A percentile compares a stretch with the other conserved stretches of the same genome.
phyloP scores from a whole-genome alignment of 805 yeast species.

The Schizosaccharomyces lindneri region DNA sequence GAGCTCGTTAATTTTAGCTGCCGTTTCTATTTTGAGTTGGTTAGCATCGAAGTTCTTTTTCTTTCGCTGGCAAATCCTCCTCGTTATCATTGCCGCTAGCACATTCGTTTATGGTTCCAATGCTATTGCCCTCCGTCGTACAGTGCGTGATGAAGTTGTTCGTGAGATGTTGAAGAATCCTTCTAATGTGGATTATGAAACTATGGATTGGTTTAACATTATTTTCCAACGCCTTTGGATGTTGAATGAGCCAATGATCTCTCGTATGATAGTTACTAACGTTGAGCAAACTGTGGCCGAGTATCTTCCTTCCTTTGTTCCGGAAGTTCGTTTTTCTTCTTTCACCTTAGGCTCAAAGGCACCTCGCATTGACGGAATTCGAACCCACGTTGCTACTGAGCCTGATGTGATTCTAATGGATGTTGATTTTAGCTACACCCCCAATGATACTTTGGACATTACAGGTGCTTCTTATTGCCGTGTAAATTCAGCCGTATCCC shows the following conservation, averaged over 20 bases:
- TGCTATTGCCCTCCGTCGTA: background rate
- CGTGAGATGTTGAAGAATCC: slow-evolving; percentile 32
- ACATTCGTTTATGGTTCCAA: background rate
- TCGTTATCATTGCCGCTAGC: background rate
- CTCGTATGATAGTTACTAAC: slow-evolving; percentile 64
- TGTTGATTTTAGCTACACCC: slow-evolving; percentile 79
- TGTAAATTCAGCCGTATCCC: slow-evolving; percentile 56
- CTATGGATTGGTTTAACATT: slow-evolving; percentile 86
- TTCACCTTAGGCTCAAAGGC: slow-evolving; percentile 91
- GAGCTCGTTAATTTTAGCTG: slow-evolving; percentile 42
- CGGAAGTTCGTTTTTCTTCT: slow-evolving; percentile 58
- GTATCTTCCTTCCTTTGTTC: slow-evolving; percentile 56
- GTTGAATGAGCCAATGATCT: slow-evolving; percentile 64
- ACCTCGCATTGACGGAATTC: slow-evolving; percentile 72
- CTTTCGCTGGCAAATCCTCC: background rate
- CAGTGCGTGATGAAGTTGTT: background rate
- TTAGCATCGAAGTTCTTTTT: slow-evolving; percentile 51
- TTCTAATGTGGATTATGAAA: slow-evolving; percentile 71
- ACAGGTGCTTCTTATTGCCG: slow-evolving; percentile 62
- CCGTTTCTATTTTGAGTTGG: slow-evolving; percentile 54
- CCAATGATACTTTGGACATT: slow-evolving; percentile 68
- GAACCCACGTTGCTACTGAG: slow-evolving; percentile 67
- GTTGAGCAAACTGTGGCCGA: slow-evolving; percentile 65
- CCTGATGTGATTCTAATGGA: slow-evolving; percentile 93
- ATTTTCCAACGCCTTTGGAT: slow-evolving; percentile 82